Conservation (phyloP, 768 basidiomycete genomes). For the Neoboletus brunneissimus region DNA sequence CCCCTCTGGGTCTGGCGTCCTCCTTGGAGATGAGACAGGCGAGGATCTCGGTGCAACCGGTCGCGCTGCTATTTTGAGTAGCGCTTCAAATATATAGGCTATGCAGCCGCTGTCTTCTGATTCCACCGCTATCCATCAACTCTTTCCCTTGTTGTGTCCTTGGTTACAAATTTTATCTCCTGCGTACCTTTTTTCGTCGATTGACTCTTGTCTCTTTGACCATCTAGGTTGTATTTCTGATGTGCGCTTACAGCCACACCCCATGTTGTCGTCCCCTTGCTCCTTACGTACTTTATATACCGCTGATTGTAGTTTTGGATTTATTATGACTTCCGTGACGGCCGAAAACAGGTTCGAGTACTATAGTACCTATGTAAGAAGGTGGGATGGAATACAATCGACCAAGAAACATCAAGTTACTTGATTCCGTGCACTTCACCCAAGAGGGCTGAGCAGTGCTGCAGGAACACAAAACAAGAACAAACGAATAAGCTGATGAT, state of each 20-base stretch:
- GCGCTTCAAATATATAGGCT: constrained; percentile 24
- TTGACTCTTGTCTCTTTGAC: background rate
- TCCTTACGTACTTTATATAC: constrained; percentile 12
- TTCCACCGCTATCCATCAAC: background rate
- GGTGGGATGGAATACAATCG: constrained; percentile 9
- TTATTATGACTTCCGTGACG: background rate
- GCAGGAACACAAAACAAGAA: constrained; percentile 33
- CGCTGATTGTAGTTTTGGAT: background rate
- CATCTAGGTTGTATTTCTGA: constrained; percentile 15
- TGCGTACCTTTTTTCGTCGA: background rate
- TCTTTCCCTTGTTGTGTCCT: background rate
- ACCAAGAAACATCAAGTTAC: constrained; percentile 10
- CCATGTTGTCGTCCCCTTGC: background rate
- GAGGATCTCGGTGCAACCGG: constrained; percentile 26
- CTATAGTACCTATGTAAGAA: constrained; percentile 1
- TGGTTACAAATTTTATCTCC: background rate
- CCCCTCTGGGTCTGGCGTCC: constrained; percentile 21
- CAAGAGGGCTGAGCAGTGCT: constrained; percentile 1
- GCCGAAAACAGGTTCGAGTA: background rate
- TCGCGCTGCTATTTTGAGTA: constrained; percentile 27
- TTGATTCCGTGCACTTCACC: constrained; percentile 10
- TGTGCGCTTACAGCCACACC: background rate
- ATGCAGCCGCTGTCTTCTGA: background rate
- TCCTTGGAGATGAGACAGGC: constrained; percentile 21
- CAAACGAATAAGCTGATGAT: constrained; percentile 26